A percentile compares a stretch with the other conserved stretches of the same genome.
Conservation (phyloP, 1,284 basidiomycete species). For the Porodaedalea pini region DNA sequence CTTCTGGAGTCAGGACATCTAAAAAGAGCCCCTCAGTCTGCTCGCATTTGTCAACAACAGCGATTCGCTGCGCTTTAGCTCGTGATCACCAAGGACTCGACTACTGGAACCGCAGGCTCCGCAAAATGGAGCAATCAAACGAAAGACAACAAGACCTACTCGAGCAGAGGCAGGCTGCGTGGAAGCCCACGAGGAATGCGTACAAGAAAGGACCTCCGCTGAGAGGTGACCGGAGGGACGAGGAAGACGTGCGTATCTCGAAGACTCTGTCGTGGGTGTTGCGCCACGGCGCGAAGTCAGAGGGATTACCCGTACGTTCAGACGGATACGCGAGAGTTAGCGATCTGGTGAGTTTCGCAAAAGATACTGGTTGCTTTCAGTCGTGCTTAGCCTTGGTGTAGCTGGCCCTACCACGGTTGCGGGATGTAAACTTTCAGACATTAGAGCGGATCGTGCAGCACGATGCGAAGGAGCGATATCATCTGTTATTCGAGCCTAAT, state of each 20-base stretch:
- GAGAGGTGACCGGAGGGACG: slow-evolving; percentile 13
- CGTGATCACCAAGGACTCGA: not conserved
- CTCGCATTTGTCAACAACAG: not conserved
- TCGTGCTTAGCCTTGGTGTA: slow-evolving; percentile 25
- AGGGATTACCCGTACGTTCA: slow-evolving; percentile 52
- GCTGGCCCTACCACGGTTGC: slow-evolving; percentile 53
- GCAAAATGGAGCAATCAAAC: slow-evolving; percentile 3
- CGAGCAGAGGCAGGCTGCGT: not conserved
- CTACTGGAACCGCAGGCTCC: not conserved
- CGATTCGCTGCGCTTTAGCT: not conserved
- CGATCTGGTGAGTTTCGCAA: slow-evolving; percentile 48
- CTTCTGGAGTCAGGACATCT: not conserved
- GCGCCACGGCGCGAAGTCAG: slow-evolving; percentile 64
- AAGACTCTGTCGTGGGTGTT: slow-evolving; percentile 68
- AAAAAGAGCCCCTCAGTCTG: not conserved
- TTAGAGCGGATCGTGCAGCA: slow-evolving; percentile 71
- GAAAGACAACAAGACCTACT: not conserved
- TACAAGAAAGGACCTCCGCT: slow-evolving; percentile 4
- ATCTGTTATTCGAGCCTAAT: slow-evolving; percentile 54
- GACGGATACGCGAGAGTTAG: slow-evolving; percentile 65
- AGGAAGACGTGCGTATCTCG: slow-evolving; percentile 35
- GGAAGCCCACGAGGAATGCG: not conserved
- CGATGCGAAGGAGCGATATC: slow-evolving; percentile 79
- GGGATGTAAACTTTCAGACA: slow-evolving; percentile 48
- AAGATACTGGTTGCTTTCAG: slow-evolving; percentile 13